phyloP scores from a whole-genome alignment of 2,329 filamentous ascomycete species.

The Chrysosphaeria jannelii region DNA sequence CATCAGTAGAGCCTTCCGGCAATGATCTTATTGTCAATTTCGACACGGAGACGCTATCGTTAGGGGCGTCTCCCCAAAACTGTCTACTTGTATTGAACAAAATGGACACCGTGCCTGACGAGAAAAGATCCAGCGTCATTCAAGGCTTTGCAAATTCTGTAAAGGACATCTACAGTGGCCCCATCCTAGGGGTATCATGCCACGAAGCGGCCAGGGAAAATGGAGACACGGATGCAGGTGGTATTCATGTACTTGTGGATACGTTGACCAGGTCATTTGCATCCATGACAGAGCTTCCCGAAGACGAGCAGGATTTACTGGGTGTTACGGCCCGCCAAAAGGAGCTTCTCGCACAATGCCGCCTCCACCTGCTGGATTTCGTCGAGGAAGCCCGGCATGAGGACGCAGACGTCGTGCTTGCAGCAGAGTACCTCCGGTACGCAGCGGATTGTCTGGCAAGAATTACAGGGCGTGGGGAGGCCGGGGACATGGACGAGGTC shows the following conservation, averaged over 20 bases:
- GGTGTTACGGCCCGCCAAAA: constrained; percentile 78
- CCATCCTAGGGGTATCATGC: constrained; percentile 3
- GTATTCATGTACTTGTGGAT: constrained; percentile 36
- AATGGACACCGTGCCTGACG: constrained; percentile 15
- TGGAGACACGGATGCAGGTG: constrained; percentile 14
- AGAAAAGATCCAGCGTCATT: constrained; percentile 11
- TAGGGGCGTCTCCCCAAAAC: constrained; percentile 18
- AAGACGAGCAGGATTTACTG: constrained; percentile 52
- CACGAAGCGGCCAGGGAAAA: constrained; percentile 1
- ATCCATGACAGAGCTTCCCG: constrained; percentile 37
- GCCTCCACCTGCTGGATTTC: constrained; percentile 42
- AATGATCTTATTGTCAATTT: constrained; percentile 13
- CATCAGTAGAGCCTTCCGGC: constrained; percentile 30
- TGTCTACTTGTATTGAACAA: constrained; percentile 32
- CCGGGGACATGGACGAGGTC: constrained; percentile 80
- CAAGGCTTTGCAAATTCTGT: constrained; percentile 1
- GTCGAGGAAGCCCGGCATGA: constrained; percentile 18
- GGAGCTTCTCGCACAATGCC: constrained; percentile 46
- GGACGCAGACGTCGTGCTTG: constrained; percentile 60
- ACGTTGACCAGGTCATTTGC: constrained; percentile 42
- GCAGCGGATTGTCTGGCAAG: constrained; percentile 55
- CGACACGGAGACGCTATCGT: constrained; percentile 22
- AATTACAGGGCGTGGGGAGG: constrained; percentile 65
- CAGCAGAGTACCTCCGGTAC: constrained; percentile 61
- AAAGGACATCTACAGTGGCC: constrained; percentile 2